Evolutionary conservation across 805 yeast genomes (phyloP).

Genomic region (Yarrowia phangngaensis): DNA sequence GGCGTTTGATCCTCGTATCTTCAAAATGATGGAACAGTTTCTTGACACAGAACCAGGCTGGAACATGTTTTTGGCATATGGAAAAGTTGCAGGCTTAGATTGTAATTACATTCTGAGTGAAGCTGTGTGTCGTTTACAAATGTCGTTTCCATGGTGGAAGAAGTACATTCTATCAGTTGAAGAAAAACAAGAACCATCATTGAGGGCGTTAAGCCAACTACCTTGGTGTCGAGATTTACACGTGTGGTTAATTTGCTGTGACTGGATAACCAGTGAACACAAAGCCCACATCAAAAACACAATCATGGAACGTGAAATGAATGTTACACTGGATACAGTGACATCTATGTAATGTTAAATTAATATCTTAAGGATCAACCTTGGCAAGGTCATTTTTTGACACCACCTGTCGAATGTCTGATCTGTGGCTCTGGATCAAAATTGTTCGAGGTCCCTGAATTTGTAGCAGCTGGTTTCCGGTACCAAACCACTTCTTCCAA

Average conservation of each 20-base stretch:
- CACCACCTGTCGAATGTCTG: conserved; percentile 15
- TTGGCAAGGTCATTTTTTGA: conserved; percentile 18
- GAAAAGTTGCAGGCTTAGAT: conserved; percentile 6
- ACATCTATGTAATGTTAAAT: too few species aligned
- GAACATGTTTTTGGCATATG: conserved; percentile 9
- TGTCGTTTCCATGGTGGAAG: conserved; percentile 9
- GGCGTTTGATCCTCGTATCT: conserved; percentile 8
- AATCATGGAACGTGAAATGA: conserved; percentile 14
- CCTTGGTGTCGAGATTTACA: conserved; percentile 18
- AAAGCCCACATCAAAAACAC: not conserved
- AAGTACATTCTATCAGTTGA: not conserved
- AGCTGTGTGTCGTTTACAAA: conserved; percentile 4
- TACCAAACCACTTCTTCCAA: conserved; percentile 26
- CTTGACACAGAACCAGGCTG: conserved; percentile 12
- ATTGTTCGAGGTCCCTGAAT: conserved; percentile 26
- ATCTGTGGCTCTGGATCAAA: conserved; percentile 24
- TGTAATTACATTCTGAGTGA: conserved; percentile 7
- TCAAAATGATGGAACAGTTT: conserved; percentile 4
- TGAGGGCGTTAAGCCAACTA: not conserved
- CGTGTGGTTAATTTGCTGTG: conserved; percentile 6
- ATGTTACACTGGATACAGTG: not conserved
- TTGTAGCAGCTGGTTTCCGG: conserved; percentile 19
- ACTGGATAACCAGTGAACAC: conserved; percentile 3
- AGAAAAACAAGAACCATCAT: not conserved
- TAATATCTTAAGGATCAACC: too few species aligned